Evolutionary conservation across 768 basidiomycete species (phyloP).

Genomic region (Sarcomyxa edulis): DNA sequence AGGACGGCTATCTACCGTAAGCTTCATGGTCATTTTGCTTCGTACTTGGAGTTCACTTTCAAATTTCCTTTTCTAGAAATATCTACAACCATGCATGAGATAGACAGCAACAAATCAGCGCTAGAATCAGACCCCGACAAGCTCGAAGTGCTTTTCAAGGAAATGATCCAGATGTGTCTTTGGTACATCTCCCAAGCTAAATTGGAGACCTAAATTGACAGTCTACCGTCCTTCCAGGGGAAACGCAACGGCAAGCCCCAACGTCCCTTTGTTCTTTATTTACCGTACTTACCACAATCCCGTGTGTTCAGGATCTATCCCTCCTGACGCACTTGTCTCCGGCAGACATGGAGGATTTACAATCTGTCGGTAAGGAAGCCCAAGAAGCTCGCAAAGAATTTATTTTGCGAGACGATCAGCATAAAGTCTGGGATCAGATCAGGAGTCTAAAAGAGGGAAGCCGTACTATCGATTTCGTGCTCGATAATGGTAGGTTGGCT

Average conservation of each 20-base stretch:
- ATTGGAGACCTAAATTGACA: too few species aligned
- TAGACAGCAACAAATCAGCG: conserved; percentile 44
- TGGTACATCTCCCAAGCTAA: conserved; percentile 60
- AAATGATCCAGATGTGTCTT: conserved; percentile 88
- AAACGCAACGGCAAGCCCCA: conserved; percentile 73
- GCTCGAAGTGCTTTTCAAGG: conserved; percentile 62
- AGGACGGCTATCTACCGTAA: conserved; percentile 71
- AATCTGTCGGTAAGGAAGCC: conserved; percentile 77
- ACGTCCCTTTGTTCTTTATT: neutral
- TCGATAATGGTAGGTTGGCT: conserved; percentile 74
- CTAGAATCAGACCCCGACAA: conserved; percentile 45
- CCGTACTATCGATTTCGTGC: conserved; percentile 81
- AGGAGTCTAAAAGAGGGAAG: conserved; percentile 41
- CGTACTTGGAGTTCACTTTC: conserved; percentile 1
- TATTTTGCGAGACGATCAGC: conserved; percentile 83
- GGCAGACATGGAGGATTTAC: conserved; percentile 77
- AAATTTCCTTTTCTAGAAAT: conserved; percentile 45
- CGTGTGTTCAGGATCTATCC: conserved; percentile 70
- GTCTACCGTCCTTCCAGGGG: conserved; percentile 50
- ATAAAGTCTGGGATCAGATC: conserved; percentile 67
- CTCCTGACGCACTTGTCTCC: conserved; percentile 82
- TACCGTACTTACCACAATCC: neutral
- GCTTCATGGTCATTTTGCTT: conserved; percentile 17
- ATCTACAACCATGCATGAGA: conserved; percentile 64
- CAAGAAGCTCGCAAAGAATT: conserved; percentile 71